Base-by-base conservation (phyloP, 2,329 filamentous ascomycete species). In the Fusarium hainanense region DNA sequence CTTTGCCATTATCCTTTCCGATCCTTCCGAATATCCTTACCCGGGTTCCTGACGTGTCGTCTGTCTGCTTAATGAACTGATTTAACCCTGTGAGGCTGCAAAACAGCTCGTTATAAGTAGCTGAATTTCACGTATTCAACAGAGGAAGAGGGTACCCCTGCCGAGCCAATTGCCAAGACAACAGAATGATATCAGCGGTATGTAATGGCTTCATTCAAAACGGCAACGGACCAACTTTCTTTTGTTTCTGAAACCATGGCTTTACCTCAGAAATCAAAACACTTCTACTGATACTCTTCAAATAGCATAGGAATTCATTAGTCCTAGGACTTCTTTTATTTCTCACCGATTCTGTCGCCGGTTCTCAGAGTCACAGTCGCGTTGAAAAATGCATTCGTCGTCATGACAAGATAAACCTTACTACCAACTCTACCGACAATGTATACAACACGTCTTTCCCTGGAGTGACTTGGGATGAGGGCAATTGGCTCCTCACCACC, bases 401-500 rank as follows among this genome's bases (percentile, higher is more conserved):
- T 12, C 25, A 60, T 18, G 23, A 27, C 21, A 3, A 7, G 0
- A 23, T n/a, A 1, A 34, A 4, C 6, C 21, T 42, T 10, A 18
- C 16, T 2, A 1, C 14, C 9, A 30, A 41, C 4, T 7, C 23
- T 13, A 34, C 18, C 4, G 6, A 34, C 3, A 34, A 34, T 6
- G 20, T 11, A 0, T 60, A 60, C n/a, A 3, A 58, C 3, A 60
- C 58, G 2, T 49, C 58, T 6, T 60, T 60, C 16, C 14, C 27
- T 2, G 43, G 43, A 1, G 58, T 60, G 4, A 49, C 58, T 5
- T 60, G 58, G 58, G 58, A 60, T 2, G 55, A 30, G 3, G 58
- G 48, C 2, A 58, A 60, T 43, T 60, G 58, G 58, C 42, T 41
- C 21, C 54, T 60, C 2, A 42, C 21, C 4, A 60, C 58, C 9